Conservation (phyloP, 805 yeast species). For the Candida wancherniae region DNA sequence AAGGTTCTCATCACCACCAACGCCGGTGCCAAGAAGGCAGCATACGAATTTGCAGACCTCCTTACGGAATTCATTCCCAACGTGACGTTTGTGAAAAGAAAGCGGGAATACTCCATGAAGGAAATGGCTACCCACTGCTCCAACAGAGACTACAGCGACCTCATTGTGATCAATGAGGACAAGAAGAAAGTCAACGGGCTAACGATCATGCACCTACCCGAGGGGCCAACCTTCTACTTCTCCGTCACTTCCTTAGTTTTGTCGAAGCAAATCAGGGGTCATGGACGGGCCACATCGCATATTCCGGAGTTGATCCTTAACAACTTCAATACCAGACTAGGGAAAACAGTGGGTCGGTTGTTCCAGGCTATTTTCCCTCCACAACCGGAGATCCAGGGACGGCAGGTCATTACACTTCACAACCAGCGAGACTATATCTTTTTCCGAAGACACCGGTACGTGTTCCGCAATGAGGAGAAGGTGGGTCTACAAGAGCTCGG, state of each 20-base stretch:
- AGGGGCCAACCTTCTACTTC: constrained; percentile 93
- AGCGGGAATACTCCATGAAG: constrained; percentile 74
- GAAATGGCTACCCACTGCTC: constrained; percentile 82
- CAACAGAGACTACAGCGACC: constrained; percentile 81
- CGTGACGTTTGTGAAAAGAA: constrained; percentile 81
- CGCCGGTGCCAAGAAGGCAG: constrained; percentile 77
- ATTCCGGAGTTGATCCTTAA: constrained; percentile 88
- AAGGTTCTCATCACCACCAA: constrained; percentile 88
- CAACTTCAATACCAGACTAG: constrained; percentile 88
- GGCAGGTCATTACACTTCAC: constrained; percentile 93
- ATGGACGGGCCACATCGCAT: constrained; percentile 87
- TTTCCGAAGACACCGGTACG: constrained; percentile 90
- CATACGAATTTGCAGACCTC: constrained; percentile 85
- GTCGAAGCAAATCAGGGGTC: constrained; percentile 74
- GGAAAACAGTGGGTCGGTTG: constrained; percentile 86
- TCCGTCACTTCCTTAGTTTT: constrained; percentile 73
- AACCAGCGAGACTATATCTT: constrained; percentile 95
- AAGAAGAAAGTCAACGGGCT: constrained; percentile 88
- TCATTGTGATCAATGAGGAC: constrained; percentile 88
- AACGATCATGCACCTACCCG: constrained; percentile 90
- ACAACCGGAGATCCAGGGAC: constrained; percentile 87
- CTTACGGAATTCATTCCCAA: constrained; percentile 82
- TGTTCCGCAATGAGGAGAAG: constrained; percentile 82
- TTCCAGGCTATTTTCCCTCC: constrained; percentile 93
- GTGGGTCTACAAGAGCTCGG: constrained; percentile 96